Conservation (phyloP, 225 moss, liverwort and hornwort genomes). For the Polytrichum commune region DNA sequence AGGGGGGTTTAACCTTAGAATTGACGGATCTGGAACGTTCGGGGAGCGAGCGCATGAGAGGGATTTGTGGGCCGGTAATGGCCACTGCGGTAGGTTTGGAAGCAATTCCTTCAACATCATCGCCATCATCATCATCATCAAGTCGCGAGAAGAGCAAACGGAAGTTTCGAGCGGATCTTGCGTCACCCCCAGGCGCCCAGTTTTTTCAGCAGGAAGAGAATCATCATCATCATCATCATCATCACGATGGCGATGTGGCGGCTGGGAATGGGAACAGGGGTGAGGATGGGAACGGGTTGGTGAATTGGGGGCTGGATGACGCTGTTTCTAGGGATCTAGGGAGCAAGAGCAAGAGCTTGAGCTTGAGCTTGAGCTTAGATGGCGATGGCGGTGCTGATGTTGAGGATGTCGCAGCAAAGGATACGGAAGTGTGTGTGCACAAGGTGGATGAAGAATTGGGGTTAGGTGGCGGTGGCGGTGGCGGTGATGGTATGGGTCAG, state of each 20-base stretch:
- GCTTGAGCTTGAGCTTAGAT: neutral
- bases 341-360: neutral
- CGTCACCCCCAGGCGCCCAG: slow-evolving; percentile 1
- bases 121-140: neutral
- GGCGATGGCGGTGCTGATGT: slow-evolving; percentile 10
- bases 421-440: too few relatives aligned
- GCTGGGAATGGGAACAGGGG: neutral
- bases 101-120: neutral
- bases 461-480: too few relatives aligned
- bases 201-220: neutral
- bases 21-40: neutral
- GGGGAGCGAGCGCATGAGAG: neutral
- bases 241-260: neutral
- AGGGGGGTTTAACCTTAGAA: neutral
- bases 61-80: slow-evolving; percentile 1
- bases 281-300: neutral
- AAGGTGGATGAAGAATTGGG: too few relatives aligned
- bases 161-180: slow-evolving; percentile 6
- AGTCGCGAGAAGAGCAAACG: slow-evolving; percentile 1
- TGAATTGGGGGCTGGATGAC: neutral
- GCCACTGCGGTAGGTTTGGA: too few relatives aligned
- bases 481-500: too few relatives aligned
- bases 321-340: neutral
- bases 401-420: slow-evolving; percentile 8
- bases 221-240: too few relatives aligned